Percentiles rank a stretch among this genome's conserved stretches.
Evolutionary conservation across 768 basidiomycete species (phyloP).

Genomic region (Lentinula guzmanii): DNA sequence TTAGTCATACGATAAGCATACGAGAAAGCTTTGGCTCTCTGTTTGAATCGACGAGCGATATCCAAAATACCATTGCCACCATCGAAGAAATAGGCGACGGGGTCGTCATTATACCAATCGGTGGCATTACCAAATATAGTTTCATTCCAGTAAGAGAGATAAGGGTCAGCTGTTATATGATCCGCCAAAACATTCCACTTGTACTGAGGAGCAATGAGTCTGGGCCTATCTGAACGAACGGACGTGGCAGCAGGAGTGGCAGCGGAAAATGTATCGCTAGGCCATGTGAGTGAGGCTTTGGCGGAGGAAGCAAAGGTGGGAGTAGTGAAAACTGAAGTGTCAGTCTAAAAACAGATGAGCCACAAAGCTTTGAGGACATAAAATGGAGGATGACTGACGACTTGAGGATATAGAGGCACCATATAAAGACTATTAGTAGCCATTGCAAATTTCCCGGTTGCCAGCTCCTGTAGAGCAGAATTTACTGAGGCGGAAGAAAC

Average conservation of each 20-base stretch:
- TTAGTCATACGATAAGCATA: conserved; percentile 91
- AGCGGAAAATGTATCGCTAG: conserved; percentile 64
- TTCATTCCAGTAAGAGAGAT: conserved; percentile 83
- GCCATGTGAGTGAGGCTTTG: conserved; percentile 59
- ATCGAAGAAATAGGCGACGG: conserved; percentile 70
- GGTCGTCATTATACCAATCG: conserved; percentile 53
- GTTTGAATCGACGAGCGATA: conserved; percentile 81
- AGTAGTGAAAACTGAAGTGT: conserved; percentile 59
- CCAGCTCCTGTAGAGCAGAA: conserved; percentile 20
- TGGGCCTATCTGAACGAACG: conserved; percentile 76
- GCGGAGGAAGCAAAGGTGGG: conserved; percentile 68
- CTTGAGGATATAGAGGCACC: conserved; percentile 83
- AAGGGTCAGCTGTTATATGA: conserved; percentile 78
- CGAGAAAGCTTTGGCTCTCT: conserved; percentile 86
- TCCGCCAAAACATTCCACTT: conserved; percentile 81
- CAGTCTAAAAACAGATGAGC: conserved; percentile 44
- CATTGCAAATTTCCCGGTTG: conserved; percentile 65
- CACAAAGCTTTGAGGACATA: background rate
- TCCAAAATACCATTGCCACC: conserved; percentile 90
- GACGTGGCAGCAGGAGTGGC: conserved; percentile 48
- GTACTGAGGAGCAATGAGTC: conserved; percentile 85
- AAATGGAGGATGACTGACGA: conserved; percentile 46
- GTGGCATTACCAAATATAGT: conserved; percentile 90
- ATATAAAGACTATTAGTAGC: conserved; percentile 75
- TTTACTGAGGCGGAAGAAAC: conserved; percentile 56